A percentile compares a stretch with the other conserved stretches of the same genome.
Evolutionary conservation across 2,329 filamentous ascomycete species (phyloP).

Genomic region (Aspergillus carbonarius): DNA sequence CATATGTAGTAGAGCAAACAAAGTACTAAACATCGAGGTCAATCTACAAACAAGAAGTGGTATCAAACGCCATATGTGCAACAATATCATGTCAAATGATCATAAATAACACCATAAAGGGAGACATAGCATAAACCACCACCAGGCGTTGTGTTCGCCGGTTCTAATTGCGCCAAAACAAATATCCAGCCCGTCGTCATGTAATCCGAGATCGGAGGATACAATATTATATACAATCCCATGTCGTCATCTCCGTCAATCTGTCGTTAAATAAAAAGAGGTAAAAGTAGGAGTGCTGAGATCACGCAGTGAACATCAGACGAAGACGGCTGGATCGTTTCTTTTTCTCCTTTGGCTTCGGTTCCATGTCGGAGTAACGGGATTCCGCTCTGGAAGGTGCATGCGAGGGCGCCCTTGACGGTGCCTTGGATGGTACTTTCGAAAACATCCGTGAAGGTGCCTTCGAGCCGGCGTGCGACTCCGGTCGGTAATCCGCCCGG

Average conservation of each 20-base stretch:
- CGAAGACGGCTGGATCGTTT: slow-evolving; percentile 42
- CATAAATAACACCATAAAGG: background rate
- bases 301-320: slow-evolving; percentile 36
- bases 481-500: slow-evolving; percentile 18
- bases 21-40: background rate
- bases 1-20: background rate
- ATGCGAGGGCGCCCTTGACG: slow-evolving; percentile 16
- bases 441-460: slow-evolving; percentile 22
- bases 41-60: background rate
- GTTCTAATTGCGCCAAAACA: background rate
- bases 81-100: background rate
- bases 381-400: slow-evolving; percentile 24
- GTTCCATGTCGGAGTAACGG: slow-evolving; percentile 27
- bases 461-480: slow-evolving; percentile 11
- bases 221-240: slow-evolving; percentile 29
- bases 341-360: slow-evolving; percentile 34
- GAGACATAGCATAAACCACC: background rate
- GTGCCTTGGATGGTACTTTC: slow-evolving; percentile 19
- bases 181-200: background rate
- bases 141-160: background rate
- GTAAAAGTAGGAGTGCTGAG: background rate
- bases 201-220: background rate
- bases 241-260: slow-evolving; percentile 3
- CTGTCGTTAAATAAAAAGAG: background rate
- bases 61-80: slow-evolving; percentile 1